Evolutionary conservation across 177 flowering plant species (phyloP), one percentile per base, ranked within the genome.

Genomic region (Telopea speciosissima): DNA sequence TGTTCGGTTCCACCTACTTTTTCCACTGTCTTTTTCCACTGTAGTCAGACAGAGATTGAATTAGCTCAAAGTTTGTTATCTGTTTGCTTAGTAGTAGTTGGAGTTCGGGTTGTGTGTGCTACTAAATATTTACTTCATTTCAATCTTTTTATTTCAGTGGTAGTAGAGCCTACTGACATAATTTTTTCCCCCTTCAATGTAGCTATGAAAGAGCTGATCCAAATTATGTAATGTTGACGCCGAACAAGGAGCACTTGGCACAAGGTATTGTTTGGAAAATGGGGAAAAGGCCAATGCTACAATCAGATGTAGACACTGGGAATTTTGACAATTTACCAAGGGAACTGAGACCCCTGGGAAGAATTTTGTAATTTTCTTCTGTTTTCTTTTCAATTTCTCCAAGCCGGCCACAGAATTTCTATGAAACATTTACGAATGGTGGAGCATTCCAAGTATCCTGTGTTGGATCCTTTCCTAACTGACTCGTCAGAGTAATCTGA

Each of bases 151-250:
- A 44, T 3, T 9, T 44, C 13, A 44, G 14, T 9, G 1, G 49
- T 44, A 28, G 31, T 4, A 28, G 31, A 28, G 31, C 31, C 49
- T 9, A 44, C 49, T 44, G 7, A 44, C 49, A 44, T 0, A 8
- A 9, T 9, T 44, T 44, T 44, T 44, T 13, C 3, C 3, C 31
- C 3, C 3, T 54, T 64, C 26, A 60, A 59, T 52, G 14, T 85
- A 91, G 98, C 70, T 93, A 91, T 62, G 83, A 91, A 81, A 83
- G 97, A 82, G 97, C 98, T 45, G 97, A 93, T 79, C 96, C 97
- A 58, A 93, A 93, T 75, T 93, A 84, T 74, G 88, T 91, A 9
- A 90, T 91, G 98, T 77, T 93, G 82, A 93, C 97, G n/a, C 96
- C 98, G 25, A 91, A 59, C 83, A 93, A 89, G 79, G 98, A 90